These are phyloP conservation scores for Westerdykella ornata DNA, from an alignment of 2,329 filamentous ascomycete genomes.

Conservation along the genomic window DNA sequence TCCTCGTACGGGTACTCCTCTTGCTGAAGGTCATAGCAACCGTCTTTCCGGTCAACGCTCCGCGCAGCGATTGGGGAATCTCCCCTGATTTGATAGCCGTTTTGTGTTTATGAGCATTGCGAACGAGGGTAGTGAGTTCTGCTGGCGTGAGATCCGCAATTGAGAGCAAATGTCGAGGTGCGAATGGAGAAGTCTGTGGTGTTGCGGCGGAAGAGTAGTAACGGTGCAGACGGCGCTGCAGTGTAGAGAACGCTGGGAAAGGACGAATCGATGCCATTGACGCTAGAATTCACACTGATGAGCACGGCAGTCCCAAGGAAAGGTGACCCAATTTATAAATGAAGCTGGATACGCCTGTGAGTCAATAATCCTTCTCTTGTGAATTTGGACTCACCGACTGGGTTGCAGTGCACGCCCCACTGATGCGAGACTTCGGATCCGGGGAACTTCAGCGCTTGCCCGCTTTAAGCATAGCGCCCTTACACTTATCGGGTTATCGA, in stretches of 20 bases:
- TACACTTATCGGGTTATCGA: not conserved
- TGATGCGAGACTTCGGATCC: not conserved
- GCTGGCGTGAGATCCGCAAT: constrained; percentile 75
- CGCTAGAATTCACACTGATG: too few relatives aligned
- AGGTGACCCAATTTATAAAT: too few relatives aligned
- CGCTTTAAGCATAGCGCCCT: not conserved
- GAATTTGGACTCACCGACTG: too few relatives aligned
- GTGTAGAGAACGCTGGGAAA: not conserved
- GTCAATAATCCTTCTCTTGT: too few relatives aligned
- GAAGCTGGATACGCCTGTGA: too few relatives aligned
- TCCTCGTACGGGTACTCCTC: constrained; percentile 83
- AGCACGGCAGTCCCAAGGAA: too few relatives aligned
- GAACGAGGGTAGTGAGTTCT: constrained; percentile 76
- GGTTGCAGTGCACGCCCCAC: too few relatives aligned
- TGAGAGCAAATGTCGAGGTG: constrained; percentile 81
- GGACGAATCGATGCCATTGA: not conserved
- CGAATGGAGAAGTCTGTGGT: constrained; percentile 49
- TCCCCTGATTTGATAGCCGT: constrained; percentile 64
- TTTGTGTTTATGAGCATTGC: constrained; percentile 75
- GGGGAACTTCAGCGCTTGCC: not conserved
- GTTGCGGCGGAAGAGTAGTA: constrained; percentile 32
- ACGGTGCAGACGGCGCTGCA: constrained; percentile 9
- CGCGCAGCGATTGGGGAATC: constrained; percentile 53
- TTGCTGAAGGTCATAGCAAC: constrained; percentile 97
- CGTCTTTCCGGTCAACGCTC: constrained; percentile 65